Base-by-base conservation (phyloP, 2,329 filamentous ascomycete genomes). In the Pyrenochaeta sp. region DNA sequence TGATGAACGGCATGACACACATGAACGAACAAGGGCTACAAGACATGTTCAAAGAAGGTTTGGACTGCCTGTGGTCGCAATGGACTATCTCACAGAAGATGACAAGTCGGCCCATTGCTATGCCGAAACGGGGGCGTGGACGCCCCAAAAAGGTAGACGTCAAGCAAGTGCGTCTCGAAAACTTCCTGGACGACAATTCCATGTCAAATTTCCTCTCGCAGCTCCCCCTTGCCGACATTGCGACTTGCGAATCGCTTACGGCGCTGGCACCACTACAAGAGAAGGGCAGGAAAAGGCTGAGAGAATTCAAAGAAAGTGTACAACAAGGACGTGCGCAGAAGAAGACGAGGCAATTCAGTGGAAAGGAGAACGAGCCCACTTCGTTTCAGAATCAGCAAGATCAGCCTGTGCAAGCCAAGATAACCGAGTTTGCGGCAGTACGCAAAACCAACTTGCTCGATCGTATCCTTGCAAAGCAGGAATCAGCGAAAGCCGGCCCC, bases 241-340 rank as follows among this genome's bases (percentile, higher is more conserved):
- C 78, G 7, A 73, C 77, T 30, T 84, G 84, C 69, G 75, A 79
- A 4, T 83, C 84, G 0, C 69, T 83, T 11, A 71, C 76, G 23
- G 85, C 83, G 49, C 78, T 83, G 17, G 83, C 85, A 11, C 83
- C 85, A 1, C 62, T 88, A 5, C 79, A 88, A 23, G 81, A 83
- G 43, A 90, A 87, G 67, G 89, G 89, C 27, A 87, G 90, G 61
- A 84, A 84, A 54, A 84, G 87, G 7, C 80, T 93, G n/a, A 81
- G 86, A 51, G 86, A 89, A 44, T 79, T 93, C 62, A 90, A 88
- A 73, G 81, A 82, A 43, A 85, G 81, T 54, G 81, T 89, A n/a
- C 64, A 69, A 33, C 66, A 75, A 30, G 69, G 70, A 20, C 60
- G 73, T 49, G 44, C 66, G 15, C 60, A 66, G 53, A 73, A 74